Evolutionary conservation across 495 filamentous ascomycete genomes (phyloP).

Genomic region (Aspergillus cristatus): DNA sequence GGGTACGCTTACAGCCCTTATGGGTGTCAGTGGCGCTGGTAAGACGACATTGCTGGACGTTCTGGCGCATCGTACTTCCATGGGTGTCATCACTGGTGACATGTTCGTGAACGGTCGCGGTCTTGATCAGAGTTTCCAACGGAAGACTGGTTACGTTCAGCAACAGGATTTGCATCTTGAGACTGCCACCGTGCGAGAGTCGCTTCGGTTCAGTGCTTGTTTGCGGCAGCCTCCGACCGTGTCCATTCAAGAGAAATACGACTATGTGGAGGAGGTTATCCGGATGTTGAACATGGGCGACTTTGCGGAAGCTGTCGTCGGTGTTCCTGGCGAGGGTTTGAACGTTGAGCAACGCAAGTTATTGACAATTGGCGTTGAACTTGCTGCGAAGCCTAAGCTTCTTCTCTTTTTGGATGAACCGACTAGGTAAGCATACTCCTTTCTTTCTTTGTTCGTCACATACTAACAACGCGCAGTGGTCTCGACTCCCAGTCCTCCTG

Average conservation of each 20-base stretch:
- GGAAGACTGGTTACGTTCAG: conserved; percentile 89
- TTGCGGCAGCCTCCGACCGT: conserved; percentile 62
- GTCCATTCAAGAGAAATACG: conserved; percentile 33
- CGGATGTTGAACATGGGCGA: conserved; percentile 37
- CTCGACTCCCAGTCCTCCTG: conserved; percentile 78
- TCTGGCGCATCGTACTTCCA: conserved; percentile 42
- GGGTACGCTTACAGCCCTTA: conserved; percentile 57
- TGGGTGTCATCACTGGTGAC: conserved; percentile 43
- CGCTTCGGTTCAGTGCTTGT: conserved; percentile 71
- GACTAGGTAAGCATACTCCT: too few relatives aligned
- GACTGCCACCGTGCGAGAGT: conserved; percentile 78
- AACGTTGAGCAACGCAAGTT: conserved; percentile 90
- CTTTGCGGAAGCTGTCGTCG: conserved; percentile 34
- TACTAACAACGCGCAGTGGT: too few relatives aligned
- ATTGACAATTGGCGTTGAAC: conserved; percentile 82
- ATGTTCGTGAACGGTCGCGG: conserved; percentile 42
- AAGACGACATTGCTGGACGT: conserved; percentile 59
- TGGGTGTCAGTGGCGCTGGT: conserved; percentile 55
- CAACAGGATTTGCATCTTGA: conserved; percentile 85
- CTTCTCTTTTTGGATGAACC: conserved; percentile 90
- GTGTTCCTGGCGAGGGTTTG: conserved; percentile 47
- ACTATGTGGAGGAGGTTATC: conserved; percentile 42
- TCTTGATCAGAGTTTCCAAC: conserved; percentile 69
- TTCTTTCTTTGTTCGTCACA: too few relatives aligned
- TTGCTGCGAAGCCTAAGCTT: conserved; percentile 77